A percentile compares a stretch with the other conserved stretches of the same genome.
Evolutionary conservation across 2,329 filamentous ascomycete species (phyloP).

Genomic region (Colletotrichum spinosum): DNA sequence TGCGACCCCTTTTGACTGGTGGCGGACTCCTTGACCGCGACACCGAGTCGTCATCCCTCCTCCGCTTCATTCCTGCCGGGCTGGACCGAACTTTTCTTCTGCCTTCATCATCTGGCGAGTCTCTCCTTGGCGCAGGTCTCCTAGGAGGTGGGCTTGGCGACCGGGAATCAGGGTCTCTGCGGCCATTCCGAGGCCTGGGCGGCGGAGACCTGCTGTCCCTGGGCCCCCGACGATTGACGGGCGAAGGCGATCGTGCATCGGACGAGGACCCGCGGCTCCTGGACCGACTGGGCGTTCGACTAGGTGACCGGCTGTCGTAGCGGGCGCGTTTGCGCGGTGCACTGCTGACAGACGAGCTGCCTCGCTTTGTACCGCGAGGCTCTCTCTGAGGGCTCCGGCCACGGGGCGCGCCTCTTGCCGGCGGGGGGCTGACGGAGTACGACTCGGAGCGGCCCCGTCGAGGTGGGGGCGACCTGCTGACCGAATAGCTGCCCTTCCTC

Average conservation of each 20-base stretch:
- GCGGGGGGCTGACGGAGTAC: conserved; percentile 39
- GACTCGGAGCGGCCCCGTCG: conserved; percentile 41
- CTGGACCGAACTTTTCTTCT: conserved; percentile 6
- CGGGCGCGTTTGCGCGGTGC: conserved; percentile 42
- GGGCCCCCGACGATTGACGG: conserved; percentile 29
- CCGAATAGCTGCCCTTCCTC: conserved; percentile 48
- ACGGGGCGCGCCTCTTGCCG: conserved; percentile 22
- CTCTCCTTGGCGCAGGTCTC: conserved; percentile 23
- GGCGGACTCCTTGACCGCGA: conserved; percentile 41
- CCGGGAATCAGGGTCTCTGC: conserved; percentile 39
- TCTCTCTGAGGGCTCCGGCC: conserved; percentile 27
- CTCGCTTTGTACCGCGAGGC: conserved; percentile 43
- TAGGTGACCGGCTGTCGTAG: conserved; percentile 36
- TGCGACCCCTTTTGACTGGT: conserved; percentile 42
- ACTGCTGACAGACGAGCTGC: conserved; percentile 49
- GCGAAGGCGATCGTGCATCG: conserved; percentile 42
- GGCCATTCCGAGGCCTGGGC: conserved; percentile 36
- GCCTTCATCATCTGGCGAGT: conserved; percentile 13
- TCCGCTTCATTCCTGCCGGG: conserved; percentile 38
- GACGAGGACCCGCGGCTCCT: conserved; percentile 42
- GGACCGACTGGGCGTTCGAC: conserved; percentile 43
- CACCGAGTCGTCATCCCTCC: conserved; percentile 39
- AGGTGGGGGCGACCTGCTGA: conserved; percentile 44
- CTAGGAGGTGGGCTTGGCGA: conserved; percentile 39
- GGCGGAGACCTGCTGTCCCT: conserved; percentile 39